Percentiles rank a stretch among this genome's conserved stretches.
Conservation (phyloP, 192 early-diverging fungal species). For the Podila horticola region DNA sequence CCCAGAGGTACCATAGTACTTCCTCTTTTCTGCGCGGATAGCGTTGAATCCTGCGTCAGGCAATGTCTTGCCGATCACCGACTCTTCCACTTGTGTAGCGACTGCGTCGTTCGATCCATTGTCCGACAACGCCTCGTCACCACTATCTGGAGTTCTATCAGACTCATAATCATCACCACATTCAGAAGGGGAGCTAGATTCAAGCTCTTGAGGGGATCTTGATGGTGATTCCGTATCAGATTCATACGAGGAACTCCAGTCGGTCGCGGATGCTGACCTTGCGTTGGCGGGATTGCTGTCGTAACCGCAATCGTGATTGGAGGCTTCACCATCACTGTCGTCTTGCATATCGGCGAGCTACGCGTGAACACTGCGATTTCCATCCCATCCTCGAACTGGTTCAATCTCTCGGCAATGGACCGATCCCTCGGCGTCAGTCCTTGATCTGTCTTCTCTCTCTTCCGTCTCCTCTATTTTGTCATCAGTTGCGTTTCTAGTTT, state of each 20-base stretch:
- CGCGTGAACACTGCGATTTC: too few relatives aligned
- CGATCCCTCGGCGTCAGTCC: too few relatives aligned
- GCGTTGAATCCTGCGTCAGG: conserved; percentile 1
- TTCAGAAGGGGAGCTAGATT: background rate
- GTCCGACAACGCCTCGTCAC: background rate
- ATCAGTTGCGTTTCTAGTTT: conserved; percentile 3
- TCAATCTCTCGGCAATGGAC: too few relatives aligned
- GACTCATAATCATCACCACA: background rate
- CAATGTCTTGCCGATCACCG: background rate
- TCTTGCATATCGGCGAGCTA: too few relatives aligned
- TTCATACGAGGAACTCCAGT: background rate
- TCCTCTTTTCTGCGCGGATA: conserved; percentile 12
- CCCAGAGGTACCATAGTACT: background rate
- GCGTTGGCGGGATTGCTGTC: too few relatives aligned
- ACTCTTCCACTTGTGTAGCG: background rate
- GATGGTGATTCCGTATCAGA: background rate
- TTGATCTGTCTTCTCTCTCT: too few relatives aligned
- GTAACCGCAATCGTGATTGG: too few relatives aligned
- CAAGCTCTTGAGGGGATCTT: background rate
- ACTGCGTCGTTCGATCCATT: background rate
- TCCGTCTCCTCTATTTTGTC: conserved; percentile 9
- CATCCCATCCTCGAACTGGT: too few relatives aligned
- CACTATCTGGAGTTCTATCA: conserved; percentile 6
- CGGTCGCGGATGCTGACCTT: background rate
- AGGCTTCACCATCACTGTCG: too few relatives aligned